Evolutionary conservation across 345 rosid genomes (phyloP).

Genomic region (Eucalyptus cloeziana): DNA sequence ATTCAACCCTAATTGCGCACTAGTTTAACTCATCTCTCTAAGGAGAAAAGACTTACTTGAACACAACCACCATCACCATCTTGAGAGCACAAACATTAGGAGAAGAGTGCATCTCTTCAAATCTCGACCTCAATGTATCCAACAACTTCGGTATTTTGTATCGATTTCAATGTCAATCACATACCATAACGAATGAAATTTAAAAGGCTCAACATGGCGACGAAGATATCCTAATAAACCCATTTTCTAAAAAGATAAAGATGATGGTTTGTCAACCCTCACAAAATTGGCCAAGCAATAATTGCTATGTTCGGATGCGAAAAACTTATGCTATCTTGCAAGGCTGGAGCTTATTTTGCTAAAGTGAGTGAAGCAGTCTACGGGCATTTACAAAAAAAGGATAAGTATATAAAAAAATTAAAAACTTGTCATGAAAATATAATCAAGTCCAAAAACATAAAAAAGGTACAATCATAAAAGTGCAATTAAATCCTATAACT

Average conservation of each 20-base stretch:
- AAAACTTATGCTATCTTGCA: not conserved
- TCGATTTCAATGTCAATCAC: not conserved
- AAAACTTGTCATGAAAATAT: fast-evolving
- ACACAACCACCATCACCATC: not conserved
- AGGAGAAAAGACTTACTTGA: not conserved
- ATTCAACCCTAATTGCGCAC: not conserved
- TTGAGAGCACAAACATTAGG: not conserved
- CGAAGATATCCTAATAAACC: not conserved
- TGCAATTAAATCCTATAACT: too few species aligned
- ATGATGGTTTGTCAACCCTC: not conserved
- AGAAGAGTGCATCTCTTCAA: not conserved
- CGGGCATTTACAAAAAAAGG: fast-evolving
- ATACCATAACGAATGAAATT: not conserved
- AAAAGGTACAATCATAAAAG: too few species aligned
- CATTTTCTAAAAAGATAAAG: not conserved
- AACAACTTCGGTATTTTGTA: not conserved
- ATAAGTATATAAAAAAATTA: too few species aligned
- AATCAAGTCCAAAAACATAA: fast-evolving
- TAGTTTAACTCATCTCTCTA: not conserved
- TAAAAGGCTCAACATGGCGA: not conserved
- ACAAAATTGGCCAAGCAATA: not conserved
- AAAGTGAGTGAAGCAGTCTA: not conserved
- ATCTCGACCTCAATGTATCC: not conserved
- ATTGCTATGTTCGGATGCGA: fast-evolving
- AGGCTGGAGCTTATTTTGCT: not conserved